Evolutionary conservation across 2,329 filamentous ascomycete species (phyloP).

Genomic region (Penicillium occitanis): DNA sequence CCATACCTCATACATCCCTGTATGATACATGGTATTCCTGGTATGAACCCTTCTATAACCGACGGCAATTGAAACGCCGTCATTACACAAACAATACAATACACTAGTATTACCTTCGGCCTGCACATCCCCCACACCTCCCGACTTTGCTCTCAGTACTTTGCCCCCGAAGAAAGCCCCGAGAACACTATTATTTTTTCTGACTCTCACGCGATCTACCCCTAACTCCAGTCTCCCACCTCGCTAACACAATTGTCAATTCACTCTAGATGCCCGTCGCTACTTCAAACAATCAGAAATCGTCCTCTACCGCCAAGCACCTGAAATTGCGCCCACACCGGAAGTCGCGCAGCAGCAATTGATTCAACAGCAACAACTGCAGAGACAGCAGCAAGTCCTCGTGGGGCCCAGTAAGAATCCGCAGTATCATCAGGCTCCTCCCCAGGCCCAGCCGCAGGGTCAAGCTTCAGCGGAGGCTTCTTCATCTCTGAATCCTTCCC

Average conservation of each 20-base stretch:
- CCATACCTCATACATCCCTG: constrained; percentile 17
- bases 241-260: neutral
- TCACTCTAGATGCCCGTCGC: constrained; percentile 72
- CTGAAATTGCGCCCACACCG: constrained; percentile 46
- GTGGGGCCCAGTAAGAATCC: constrained; percentile 21
- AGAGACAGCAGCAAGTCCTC: constrained; percentile 20
- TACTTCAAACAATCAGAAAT: constrained; percentile 99
- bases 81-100: constrained; percentile 14
- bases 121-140: constrained; percentile 15
- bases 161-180: neutral
- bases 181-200: neutral
- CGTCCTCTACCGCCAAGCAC: constrained; percentile 81
- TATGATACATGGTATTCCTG: neutral
- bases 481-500: constrained; percentile 23
- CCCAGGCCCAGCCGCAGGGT: constrained; percentile 2
- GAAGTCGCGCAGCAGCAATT: constrained; percentile 43
- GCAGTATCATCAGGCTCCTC: constrained; percentile 18
- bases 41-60: constrained; percentile 30
- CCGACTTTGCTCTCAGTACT: neutral
- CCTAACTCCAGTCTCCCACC: neutral
- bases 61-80: constrained; percentile 36
- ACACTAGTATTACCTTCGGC: neutral
- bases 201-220: constrained; percentile 8
- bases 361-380: constrained; percentile 40
- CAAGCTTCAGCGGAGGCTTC: neutral